Conservation (phyloP, 2,329 filamentous ascomycete genomes). For the Leptographium radiaticola region DNA sequence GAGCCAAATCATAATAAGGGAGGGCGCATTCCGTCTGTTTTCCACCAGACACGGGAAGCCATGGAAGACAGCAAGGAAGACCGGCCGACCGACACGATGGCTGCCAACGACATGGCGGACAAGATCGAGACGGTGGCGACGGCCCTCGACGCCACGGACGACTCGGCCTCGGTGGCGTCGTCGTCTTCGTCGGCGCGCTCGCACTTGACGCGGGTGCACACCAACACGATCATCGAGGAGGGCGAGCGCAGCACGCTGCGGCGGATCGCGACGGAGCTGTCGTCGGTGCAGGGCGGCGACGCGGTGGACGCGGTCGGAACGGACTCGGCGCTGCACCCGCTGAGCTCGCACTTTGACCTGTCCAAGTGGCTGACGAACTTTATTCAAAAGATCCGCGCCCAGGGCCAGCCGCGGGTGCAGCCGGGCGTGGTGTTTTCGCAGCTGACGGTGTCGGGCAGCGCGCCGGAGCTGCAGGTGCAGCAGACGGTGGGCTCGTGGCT, state of each 20-base stretch:
- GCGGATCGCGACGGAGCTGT: conserved; percentile 29
- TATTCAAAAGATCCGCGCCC: conserved; percentile 34
- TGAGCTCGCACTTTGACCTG: conserved; percentile 32
- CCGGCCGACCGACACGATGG: too few relatives aligned
- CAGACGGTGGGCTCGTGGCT: conserved; percentile 51
- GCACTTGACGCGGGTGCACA: conserved; percentile 15
- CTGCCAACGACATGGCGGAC: conserved; percentile 12
- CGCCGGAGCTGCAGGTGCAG: conserved; percentile 56
- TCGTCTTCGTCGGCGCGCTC: conserved; percentile 30
- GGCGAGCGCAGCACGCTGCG: conserved; percentile 5
- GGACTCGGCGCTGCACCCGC: conserved; percentile 35
- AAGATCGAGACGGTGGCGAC: conserved; percentile 16
- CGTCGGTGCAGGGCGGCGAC: conserved; percentile 29
- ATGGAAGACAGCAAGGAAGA: too few relatives aligned
- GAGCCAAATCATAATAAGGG: too few relatives aligned
- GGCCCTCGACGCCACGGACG: conserved; percentile 5
- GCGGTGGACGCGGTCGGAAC: conserved; percentile 29
- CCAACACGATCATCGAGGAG: conserved; percentile 6
- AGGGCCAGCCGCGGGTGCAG: conserved; percentile 44
- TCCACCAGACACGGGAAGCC: too few relatives aligned
- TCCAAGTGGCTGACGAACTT: conserved; percentile 45
- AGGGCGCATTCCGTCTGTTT: too few relatives aligned
- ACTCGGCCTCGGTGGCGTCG: too few relatives aligned
- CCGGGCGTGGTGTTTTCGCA: conserved; percentile 54
- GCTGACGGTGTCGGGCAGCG: conserved; percentile 55